Evolutionary conservation across 805 yeast species (phyloP).

Genomic region (Hemisphaericaspora nanyangensis): DNA sequence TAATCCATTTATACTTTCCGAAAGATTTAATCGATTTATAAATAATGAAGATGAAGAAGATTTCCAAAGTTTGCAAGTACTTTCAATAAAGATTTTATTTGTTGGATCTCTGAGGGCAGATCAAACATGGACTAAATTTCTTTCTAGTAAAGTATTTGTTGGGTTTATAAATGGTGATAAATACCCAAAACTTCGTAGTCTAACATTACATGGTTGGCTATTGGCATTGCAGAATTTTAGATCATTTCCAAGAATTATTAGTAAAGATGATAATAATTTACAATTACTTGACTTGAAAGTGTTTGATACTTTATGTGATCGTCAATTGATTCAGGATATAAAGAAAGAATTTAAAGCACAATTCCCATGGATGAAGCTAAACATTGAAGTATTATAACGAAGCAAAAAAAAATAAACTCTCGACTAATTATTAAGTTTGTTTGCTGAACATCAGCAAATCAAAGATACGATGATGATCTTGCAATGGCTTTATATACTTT

Average conservation of each 20-base stretch:
- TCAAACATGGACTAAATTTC: conserved; percentile 8
- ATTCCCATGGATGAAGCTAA: conserved; percentile 6
- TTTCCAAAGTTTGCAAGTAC: conserved; percentile 7
- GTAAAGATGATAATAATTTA: conserved; percentile 3
- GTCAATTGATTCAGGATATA: conserved; percentile 5
- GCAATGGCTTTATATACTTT: neutral
- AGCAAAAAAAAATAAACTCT: neutral
- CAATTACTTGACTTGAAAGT: conserved; percentile 8
- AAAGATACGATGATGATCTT: neutral
- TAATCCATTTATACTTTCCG: conserved; percentile 34
- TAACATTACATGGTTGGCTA: conserved; percentile 14
- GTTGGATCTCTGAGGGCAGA: neutral
- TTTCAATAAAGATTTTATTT: conserved; percentile 11
- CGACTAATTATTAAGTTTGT: too few relatives aligned
- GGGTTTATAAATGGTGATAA: conserved; percentile 5
- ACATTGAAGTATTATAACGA: neutral
- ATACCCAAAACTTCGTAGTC: conserved; percentile 10
- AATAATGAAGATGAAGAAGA: conserved; percentile 14
- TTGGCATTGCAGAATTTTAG: conserved; percentile 2
- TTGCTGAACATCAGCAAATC: too few relatives aligned
- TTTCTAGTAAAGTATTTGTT: conserved; percentile 5
- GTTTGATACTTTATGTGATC: conserved; percentile 4
- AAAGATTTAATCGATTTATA: conserved; percentile 31
- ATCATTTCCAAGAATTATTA: neutral
- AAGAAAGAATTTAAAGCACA: conserved; percentile 2